These are phyloP conservation scores for Austroboletus novae-zelandiae DNA, from an alignment of 1,284 basidiomycete species.

Conservation along the genomic window DNA sequence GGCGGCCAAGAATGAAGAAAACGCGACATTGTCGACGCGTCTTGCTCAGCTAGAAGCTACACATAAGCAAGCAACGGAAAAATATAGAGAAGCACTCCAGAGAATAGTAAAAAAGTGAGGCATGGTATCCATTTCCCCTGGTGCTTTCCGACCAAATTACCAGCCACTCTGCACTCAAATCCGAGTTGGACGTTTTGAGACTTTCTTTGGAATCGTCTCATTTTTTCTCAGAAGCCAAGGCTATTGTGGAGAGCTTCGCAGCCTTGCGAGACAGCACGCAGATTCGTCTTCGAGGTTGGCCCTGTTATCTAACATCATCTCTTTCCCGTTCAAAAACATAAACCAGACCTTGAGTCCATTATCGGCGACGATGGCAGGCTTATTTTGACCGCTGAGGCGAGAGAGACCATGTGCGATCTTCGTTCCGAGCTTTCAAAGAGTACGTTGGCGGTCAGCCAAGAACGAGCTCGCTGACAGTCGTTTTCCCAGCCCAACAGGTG, in stretches of 20 bases:
- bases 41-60: slow-evolving; percentile 14
- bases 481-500: slow-evolving; percentile 46
- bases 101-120: slow-evolving; percentile 21
- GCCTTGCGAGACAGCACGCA: slow-evolving; percentile 20
- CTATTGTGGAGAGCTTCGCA: slow-evolving; percentile 17
- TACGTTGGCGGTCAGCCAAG: slow-evolving; percentile 30
- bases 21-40: slow-evolving; percentile 9
- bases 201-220: slow-evolving; percentile 10
- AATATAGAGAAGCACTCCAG: slow-evolving; percentile 17
- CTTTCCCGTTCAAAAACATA: not conserved
- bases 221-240: slow-evolving; percentile 22
- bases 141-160: not conserved
- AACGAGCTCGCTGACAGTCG: slow-evolving; percentile 21
- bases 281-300: slow-evolving; percentile 24
- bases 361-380: slow-evolving; percentile 31
- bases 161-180: slow-evolving; percentile 26
- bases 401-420: slow-evolving; percentile 38
- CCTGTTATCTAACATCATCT: not conserved
- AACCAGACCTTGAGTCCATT: slow-evolving; percentile 33
- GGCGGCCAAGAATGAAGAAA: slow-evolving; percentile 17
- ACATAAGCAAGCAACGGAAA: slow-evolving; percentile 18
- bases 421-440: slow-evolving; percentile 34
- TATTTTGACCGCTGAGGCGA: slow-evolving; percentile 30
- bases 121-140: not conserved
- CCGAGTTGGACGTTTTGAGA: slow-evolving; percentile 24